These are phyloP conservation scores for Erodium maritimum DNA, from an alignment of 345 rosid genomes.

Conservation along the genomic window DNA sequence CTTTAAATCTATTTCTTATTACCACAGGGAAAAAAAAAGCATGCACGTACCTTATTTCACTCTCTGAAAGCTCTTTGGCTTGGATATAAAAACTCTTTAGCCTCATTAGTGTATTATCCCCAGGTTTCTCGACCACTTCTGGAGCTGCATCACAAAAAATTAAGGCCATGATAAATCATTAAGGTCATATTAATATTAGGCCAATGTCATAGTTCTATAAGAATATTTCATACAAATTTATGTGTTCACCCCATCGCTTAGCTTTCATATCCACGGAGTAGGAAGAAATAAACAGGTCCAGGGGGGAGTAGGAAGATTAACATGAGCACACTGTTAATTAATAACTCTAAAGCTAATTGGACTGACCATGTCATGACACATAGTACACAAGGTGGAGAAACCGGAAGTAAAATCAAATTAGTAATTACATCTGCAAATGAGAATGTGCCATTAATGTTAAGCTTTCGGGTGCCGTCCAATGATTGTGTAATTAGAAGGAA, in stretches of 20 bases:
- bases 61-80: conserved; percentile 84
- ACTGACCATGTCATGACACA: neutral
- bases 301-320: neutral
- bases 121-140: conserved; percentile 86
- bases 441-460: neutral
- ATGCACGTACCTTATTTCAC: conserved; percentile 52
- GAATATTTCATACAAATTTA: neutral
- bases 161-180: conserved; percentile 11
- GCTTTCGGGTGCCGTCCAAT: neutral
- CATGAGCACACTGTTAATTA: neutral
- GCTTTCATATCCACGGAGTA: too few relatives aligned
- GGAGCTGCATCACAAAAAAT: conserved; percentile 48
- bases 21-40: neutral
- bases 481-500: neutral
- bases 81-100: conserved; percentile 47
- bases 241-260: neutral
- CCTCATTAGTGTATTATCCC: conserved; percentile 56
- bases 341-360: neutral
- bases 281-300: neutral
- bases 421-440: too few relatives aligned
- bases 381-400: neutral
- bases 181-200: too few relatives aligned
- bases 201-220: neutral
- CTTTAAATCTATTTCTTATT: neutral
- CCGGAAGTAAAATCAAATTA: too few relatives aligned